Conservation (phyloP, 495 filamentous ascomycete genomes). For the Darksidea phi region DNA sequence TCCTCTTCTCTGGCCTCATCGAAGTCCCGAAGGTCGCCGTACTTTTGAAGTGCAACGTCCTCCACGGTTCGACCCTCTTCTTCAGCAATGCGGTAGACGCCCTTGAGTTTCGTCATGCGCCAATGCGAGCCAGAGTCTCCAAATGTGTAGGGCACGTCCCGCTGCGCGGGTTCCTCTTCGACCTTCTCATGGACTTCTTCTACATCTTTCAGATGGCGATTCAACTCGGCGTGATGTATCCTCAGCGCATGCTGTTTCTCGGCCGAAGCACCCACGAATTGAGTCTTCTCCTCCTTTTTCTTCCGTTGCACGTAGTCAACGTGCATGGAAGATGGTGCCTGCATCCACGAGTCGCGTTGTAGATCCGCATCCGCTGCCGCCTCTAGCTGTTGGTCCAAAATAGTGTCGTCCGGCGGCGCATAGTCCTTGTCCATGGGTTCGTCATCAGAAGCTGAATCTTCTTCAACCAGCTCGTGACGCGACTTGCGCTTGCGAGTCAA, state of each 20-base stretch:
- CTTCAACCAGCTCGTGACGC: constrained; percentile 32
- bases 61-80: constrained; percentile 70
- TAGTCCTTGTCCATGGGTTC: constrained; percentile 19
- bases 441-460: constrained; percentile 17
- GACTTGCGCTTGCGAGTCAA: constrained; percentile 19
- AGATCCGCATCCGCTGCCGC: constrained; percentile 36
- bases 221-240: constrained; percentile 79
- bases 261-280: constrained; percentile 44
- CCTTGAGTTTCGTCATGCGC: constrained; percentile 92
- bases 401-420: constrained; percentile 44
- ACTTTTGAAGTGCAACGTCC: constrained; percentile 76
- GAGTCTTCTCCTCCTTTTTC: constrained; percentile 52
- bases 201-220: constrained; percentile 65
- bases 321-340: constrained; percentile 74
- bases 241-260: constrained; percentile 70
- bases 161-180: constrained; percentile 53
- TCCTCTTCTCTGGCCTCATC: constrained; percentile 95
- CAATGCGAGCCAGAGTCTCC: constrained; percentile 87
- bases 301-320: constrained; percentile 78
- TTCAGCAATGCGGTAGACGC: constrained; percentile 76
- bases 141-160: constrained; percentile 78
- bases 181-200: constrained; percentile 49
- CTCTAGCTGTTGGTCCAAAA: constrained; percentile 37
- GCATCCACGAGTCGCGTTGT: constrained; percentile 91
- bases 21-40: constrained; percentile 77